Percentiles rank a stretch among this genome's conserved stretches.
phyloP scores from a whole-genome alignment of 306 rosid species.

The Dalbergia cochinchinensis region DNA sequence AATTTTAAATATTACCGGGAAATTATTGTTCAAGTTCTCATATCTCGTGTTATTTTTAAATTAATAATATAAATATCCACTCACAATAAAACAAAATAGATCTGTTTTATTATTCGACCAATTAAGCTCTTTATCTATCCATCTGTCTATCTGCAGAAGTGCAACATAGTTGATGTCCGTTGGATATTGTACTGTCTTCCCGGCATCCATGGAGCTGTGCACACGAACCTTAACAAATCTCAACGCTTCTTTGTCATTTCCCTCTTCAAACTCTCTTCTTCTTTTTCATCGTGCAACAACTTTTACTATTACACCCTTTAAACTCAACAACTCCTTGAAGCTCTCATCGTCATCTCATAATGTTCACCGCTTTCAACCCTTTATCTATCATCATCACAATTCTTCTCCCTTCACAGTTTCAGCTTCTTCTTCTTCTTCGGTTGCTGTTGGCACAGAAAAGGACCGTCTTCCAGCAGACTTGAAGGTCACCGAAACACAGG shows the following conservation, averaged over 20 bases:
- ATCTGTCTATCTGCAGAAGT: too few species aligned
- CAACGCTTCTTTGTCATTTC: slow-evolving; percentile 43
- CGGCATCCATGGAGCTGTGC: slow-evolving; percentile 69
- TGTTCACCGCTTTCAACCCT: slow-evolving; percentile 44
- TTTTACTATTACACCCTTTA: slow-evolving; percentile 12
- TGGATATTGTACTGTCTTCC: too few species aligned
- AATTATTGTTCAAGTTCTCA: too few species aligned
- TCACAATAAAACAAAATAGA: too few species aligned
- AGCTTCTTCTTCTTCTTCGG: slow-evolving; percentile 63
- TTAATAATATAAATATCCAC: too few species aligned
- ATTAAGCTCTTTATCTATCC: too few species aligned
- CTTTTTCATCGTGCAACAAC: slow-evolving; percentile 28
- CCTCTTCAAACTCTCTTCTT: slow-evolving; percentile 30
- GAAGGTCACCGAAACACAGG: slow-evolving; percentile 66
- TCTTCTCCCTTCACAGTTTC: slow-evolving; percentile 52
- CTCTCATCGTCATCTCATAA: slow-evolving; percentile 49
- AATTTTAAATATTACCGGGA: too few species aligned
- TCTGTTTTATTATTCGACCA: too few species aligned
- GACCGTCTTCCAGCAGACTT: slow-evolving; percentile 75
- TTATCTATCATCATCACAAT: slow-evolving; percentile 16
- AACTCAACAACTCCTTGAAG: slow-evolving; percentile 39
- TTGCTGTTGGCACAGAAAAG: slow-evolving; percentile 45
- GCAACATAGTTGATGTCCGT: too few species aligned
- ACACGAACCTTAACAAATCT: slow-evolving; percentile 52
- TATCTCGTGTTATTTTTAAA: too few species aligned